Evolutionary conservation across 805 yeast species (phyloP), one percentile per base, ranked within the genome.

Genomic region (Metschnikowia sp.): DNA sequence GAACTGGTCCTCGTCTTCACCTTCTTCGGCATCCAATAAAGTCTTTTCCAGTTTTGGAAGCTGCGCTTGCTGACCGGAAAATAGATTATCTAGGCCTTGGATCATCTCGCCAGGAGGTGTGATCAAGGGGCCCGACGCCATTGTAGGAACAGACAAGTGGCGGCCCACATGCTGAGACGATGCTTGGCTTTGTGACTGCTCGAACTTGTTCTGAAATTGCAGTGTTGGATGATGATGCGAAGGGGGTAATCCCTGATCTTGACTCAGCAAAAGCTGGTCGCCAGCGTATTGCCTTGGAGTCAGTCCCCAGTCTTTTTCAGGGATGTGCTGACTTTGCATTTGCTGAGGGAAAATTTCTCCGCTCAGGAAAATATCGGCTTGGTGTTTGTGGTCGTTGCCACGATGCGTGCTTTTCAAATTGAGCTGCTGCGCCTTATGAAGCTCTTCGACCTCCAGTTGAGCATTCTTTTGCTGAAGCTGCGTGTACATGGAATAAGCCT

Each of bases 401-500:
- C 15, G 22, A 11, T 38, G 40, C 11, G 18, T 30, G 22, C 39
- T 36, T 28, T 18, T n/a, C 8, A 18, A 12, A 53, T 63, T 64
- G 47, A 61, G 54, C 53, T 55, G 58, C 57, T 71, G 76, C 1
- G 65, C 72, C 52, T 62, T 63, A 47, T 70, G 69, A 49, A 73
- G 66, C 45, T 65, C 65, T 47, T 70, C 75, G 15, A 72, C 60
- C 18, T 66, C 68, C 32, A 52, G 53, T 19, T 61, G 19, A 19
- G 74, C 74, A 36, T 62, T 57, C 42, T 69, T 69, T 41, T 69
- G 72, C 53, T 72, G 76, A 41, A 71, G 55, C 36, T 61, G 62
- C 36, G 63, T 57, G 58, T 71, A 73, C 69, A 70, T 65, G 32
- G 61, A 52, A 51, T 70, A 73, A 10, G 76, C 76, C 59, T 72